A percentile compares a stretch with the other conserved stretches of the same genome.
Conservation (phyloP, 177 flowering plant species). For the Vitis hybrid region DNA sequence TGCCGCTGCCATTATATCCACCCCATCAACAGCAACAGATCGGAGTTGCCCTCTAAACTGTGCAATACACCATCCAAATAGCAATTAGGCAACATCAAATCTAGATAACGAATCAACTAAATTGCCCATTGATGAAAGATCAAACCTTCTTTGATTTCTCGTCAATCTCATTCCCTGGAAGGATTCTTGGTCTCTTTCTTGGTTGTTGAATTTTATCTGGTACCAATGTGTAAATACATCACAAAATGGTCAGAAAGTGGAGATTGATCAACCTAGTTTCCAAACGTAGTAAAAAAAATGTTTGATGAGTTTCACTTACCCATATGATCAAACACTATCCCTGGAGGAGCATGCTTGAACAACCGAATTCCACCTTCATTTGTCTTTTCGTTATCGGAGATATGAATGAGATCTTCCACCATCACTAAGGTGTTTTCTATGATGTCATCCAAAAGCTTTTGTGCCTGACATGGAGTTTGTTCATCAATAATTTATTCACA, state of each 20-base stretch:
- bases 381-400: conserved; percentile 20
- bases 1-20: conserved; percentile 65
- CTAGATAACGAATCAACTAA: neutral
- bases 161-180: conserved; percentile 56
- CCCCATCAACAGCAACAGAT: conserved; percentile 75
- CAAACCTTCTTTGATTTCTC: conserved; percentile 85
- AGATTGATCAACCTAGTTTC: conserved; percentile 1
- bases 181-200: conserved; percentile 71
- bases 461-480: conserved; percentile 51
- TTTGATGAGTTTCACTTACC: conserved; percentile 39
- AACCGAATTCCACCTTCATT: conserved; percentile 60
- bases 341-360: conserved; percentile 65
- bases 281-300: neutral
- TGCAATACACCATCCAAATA: neutral
- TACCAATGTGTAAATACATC: conserved; percentile 2
- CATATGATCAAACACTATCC: conserved; percentile 62
- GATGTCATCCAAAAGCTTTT: conserved; percentile 63
- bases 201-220: conserved; percentile 68
- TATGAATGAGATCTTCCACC: conserved; percentile 28
- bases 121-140: neutral
- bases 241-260: neutral
- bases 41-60: conserved; percentile 63
- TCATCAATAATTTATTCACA: neutral
- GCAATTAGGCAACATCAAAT: conserved; percentile 2
- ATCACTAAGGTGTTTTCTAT: conserved; percentile 57